Percentiles rank a stretch among this genome's conserved stretches.
phyloP scores from a whole-genome alignment of 1,284 basidiomycete species.

The Volvariella surrecta region DNA sequence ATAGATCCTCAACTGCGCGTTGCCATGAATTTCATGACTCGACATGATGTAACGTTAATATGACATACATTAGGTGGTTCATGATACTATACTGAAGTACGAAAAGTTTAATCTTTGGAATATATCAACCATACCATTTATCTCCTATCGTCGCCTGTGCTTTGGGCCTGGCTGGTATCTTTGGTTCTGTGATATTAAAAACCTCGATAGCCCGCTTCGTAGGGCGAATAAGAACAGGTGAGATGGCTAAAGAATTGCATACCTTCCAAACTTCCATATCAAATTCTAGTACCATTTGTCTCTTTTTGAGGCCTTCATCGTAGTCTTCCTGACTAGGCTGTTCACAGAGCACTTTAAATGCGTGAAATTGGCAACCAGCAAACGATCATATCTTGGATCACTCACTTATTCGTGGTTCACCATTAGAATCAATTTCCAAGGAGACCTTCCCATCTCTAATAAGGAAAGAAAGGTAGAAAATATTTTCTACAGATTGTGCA shows the following conservation, averaged over 20 bases:
- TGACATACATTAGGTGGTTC: not conserved
- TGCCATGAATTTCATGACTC: not conserved
- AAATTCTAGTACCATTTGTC: constrained; percentile 82
- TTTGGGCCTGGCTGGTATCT: constrained; percentile 57
- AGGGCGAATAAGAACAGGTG: not conserved
- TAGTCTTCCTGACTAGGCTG: constrained; percentile 60
- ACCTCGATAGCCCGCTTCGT: constrained; percentile 70
- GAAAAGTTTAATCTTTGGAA: not conserved
- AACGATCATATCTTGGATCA: constrained; percentile 7
- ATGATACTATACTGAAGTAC: not conserved
- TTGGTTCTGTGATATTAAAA: constrained; percentile 64
- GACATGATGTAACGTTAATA: not conserved
- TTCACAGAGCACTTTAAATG: constrained; percentile 47
- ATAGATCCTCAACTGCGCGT: not conserved
- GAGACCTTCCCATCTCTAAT: constrained; percentile 79
- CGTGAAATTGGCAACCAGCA: not conserved
- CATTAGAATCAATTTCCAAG: constrained; percentile 53
- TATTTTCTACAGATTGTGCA: constrained; percentile 87
- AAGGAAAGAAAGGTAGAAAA: constrained; percentile 89
- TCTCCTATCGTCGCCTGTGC: constrained; percentile 45
- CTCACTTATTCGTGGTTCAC: constrained; percentile 72
- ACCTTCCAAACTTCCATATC: constrained; percentile 81
- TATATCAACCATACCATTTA: constrained; percentile 56
- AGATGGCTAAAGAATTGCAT: constrained; percentile 12
- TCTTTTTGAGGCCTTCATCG: constrained; percentile 53